Conservation (phyloP, 208 protist genomes). For the Acanthamoeba sp. region DNA sequence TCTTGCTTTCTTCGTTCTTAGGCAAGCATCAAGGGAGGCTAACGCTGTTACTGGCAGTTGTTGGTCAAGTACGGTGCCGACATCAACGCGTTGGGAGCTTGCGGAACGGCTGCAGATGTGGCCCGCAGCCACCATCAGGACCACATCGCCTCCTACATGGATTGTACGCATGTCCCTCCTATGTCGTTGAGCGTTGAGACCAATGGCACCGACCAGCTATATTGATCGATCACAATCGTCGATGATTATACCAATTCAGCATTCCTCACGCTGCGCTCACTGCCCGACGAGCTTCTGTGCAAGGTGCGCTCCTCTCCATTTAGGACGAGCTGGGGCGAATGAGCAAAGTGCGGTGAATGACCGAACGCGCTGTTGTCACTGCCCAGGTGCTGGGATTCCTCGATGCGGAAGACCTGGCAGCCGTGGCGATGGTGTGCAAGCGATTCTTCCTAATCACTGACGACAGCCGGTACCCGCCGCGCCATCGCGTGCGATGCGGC, state of each 20-base stretch:
- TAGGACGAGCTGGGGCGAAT: no score
- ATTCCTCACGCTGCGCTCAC: neutral
- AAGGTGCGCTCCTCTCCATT: neutral
- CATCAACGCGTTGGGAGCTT: neutral
- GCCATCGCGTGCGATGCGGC: no score
- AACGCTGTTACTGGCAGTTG: neutral
- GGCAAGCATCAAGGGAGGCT: no score
- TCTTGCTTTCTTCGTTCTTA: no score
- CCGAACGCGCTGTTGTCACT: neutral
- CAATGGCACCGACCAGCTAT: no score
- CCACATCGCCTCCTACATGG: neutral
- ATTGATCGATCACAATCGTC: no score
- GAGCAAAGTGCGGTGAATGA: neutral
- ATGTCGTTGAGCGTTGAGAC: neutral
- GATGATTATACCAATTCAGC: neutral
- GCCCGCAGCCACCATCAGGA: neutral
- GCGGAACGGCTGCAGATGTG: neutral
- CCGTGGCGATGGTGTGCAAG: neutral
- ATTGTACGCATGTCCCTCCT: neutral
- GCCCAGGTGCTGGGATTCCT: neutral
- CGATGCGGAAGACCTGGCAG: neutral
- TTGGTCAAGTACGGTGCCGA: neutral
- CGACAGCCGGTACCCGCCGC: neutral
- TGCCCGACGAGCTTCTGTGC: neutral
- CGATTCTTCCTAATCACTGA: neutral